phyloP scores from a whole-genome alignment of 1,284 basidiomycete species.

The Cryptococcus amylolentus region DNA sequence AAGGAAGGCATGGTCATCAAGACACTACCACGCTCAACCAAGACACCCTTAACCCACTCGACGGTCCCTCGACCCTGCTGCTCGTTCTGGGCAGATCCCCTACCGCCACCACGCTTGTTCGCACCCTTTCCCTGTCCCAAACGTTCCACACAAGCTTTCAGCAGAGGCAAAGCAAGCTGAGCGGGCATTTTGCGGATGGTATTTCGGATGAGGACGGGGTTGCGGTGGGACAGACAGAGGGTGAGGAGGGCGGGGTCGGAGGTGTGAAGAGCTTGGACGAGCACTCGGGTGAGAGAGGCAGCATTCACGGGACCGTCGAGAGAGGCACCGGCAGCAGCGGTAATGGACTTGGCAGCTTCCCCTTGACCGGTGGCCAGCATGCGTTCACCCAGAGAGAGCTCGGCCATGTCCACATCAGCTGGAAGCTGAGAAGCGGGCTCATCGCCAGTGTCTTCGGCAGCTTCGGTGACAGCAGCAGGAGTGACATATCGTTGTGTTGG shows the following conservation, averaged over 20 bases:
- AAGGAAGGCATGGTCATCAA: slow-evolving; percentile 68
- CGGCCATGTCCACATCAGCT: slow-evolving; percentile 77
- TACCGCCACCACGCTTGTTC: slow-evolving; percentile 55
- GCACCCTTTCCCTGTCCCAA: slow-evolving; percentile 79
- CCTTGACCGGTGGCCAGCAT: slow-evolving; percentile 61
- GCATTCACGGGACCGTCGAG: slow-evolving; percentile 61
- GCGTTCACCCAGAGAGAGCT: slow-evolving; percentile 82
- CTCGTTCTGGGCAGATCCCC: slow-evolving; percentile 76
- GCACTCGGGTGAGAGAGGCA: slow-evolving; percentile 84
- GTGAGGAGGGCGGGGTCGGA: slow-evolving; percentile 85
- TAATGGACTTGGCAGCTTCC: slow-evolving; percentile 23
- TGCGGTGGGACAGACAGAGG: slow-evolving; percentile 79
- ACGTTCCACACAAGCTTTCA: slow-evolving; percentile 85
- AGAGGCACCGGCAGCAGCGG: slow-evolving; percentile 20
- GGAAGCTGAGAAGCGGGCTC: slow-evolving; percentile 49
- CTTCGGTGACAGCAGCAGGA: slow-evolving; percentile 30
- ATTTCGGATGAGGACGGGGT: slow-evolving; percentile 74
- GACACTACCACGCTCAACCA: slow-evolving; percentile 85
- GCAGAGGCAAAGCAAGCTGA: slow-evolving; percentile 80
- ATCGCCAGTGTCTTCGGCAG: slow-evolving; percentile 34
- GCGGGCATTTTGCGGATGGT: slow-evolving; percentile 85
- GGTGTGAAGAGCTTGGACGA: slow-evolving; percentile 95
- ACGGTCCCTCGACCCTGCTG: slow-evolving; percentile 80
- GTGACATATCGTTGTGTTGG: slow-evolving; percentile 45
- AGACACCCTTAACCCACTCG: slow-evolving; percentile 82